Evolutionary conservation across 208 protist species (phyloP).

Genomic region (Trypanosoma caninum): DNA sequence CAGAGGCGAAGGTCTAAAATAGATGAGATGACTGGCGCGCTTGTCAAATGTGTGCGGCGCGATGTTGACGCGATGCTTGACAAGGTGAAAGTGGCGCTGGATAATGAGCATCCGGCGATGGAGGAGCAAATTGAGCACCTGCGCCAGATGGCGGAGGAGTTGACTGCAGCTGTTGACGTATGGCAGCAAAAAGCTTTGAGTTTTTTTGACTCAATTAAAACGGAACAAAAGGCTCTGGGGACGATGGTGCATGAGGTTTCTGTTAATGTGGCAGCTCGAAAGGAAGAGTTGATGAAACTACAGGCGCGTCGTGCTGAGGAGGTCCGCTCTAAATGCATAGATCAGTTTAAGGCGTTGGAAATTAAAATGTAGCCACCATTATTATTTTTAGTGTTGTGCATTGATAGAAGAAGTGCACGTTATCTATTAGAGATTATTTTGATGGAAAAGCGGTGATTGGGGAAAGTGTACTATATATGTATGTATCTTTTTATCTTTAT

Average conservation of each 20-base stretch:
- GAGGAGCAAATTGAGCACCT: slow-evolving; percentile 62
- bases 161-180: slow-evolving; percentile 64
- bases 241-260: slow-evolving; percentile 60
- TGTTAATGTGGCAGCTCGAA: slow-evolving; percentile 34
- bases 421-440: too few species aligned
- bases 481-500: not conserved
- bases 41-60: slow-evolving; percentile 39
- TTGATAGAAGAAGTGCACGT: too few species aligned
- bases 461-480: not conserved
- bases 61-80: slow-evolving; percentile 43
- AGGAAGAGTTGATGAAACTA: slow-evolving; percentile 43
- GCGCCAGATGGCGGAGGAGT: slow-evolving; percentile 58
- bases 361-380: slow-evolving; percentile 9
- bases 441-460: too few species aligned
- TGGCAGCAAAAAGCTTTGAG: slow-evolving; percentile 76
- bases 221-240: slow-evolving; percentile 68
- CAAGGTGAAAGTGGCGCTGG: slow-evolving; percentile 33
- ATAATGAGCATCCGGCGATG: slow-evolving; percentile 53
- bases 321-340: slow-evolving; percentile 34
- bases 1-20: slow-evolving; percentile 17
- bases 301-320: slow-evolving; percentile 51
- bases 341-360: slow-evolving; percentile 27
- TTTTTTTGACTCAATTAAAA: slow-evolving; percentile 65
- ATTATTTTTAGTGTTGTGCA: not conserved
- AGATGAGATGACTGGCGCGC: slow-evolving; percentile 8